Percentiles rank a stretch among this genome's conserved stretches.
These are phyloP conservation scores for Astragalus glycyphyllos DNA, from an alignment of 306 rosid genomes.

Conservation along the genomic window DNA sequence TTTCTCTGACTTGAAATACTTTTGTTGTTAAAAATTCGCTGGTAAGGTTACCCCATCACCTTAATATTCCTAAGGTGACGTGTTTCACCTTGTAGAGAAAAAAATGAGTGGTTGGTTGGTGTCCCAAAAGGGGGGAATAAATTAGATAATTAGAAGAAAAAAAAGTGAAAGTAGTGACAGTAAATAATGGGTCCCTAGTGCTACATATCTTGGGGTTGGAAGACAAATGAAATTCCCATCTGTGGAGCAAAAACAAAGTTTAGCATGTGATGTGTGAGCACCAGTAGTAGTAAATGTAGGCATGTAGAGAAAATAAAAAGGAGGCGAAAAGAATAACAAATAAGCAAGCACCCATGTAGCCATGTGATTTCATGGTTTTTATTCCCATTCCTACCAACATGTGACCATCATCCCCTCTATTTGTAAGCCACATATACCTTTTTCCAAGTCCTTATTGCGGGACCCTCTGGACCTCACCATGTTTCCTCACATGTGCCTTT, in stretches of 20 bases:
- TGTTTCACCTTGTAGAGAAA: constrained; percentile 41
- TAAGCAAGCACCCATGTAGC: constrained; percentile 42
- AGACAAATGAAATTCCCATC: constrained; percentile 49
- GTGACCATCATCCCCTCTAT: constrained; percentile 52
- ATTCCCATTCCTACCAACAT: constrained; percentile 61
- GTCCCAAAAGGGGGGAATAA: constrained; percentile 39
- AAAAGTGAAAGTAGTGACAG: constrained; percentile 34
- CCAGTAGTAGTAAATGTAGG: constrained; percentile 27
- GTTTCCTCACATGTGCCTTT: constrained; percentile 52
- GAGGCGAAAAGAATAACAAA: constrained; percentile 35
- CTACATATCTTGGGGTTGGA: constrained; percentile 33
- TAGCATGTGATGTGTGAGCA: constrained; percentile 63
- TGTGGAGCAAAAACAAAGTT: constrained; percentile 48
- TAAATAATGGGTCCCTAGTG: constrained; percentile 56
- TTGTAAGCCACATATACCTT: constrained; percentile 50
- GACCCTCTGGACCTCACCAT: constrained; percentile 46
- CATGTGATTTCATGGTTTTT: constrained; percentile 70
- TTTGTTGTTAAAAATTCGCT: constrained; percentile 36
- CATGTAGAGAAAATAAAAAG: constrained; percentile 44
- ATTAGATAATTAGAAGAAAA: constrained; percentile 8
- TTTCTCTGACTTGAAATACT: constrained; percentile 31
- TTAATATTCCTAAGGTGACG: constrained; percentile 26
- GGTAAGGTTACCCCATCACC: constrained; percentile 41
- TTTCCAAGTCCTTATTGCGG: constrained; percentile 34
- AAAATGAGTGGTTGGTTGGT: constrained; percentile 44